Evolutionary conservation across 768 basidiomycete species (phyloP).

Genomic region (Panellus pusillus): DNA sequence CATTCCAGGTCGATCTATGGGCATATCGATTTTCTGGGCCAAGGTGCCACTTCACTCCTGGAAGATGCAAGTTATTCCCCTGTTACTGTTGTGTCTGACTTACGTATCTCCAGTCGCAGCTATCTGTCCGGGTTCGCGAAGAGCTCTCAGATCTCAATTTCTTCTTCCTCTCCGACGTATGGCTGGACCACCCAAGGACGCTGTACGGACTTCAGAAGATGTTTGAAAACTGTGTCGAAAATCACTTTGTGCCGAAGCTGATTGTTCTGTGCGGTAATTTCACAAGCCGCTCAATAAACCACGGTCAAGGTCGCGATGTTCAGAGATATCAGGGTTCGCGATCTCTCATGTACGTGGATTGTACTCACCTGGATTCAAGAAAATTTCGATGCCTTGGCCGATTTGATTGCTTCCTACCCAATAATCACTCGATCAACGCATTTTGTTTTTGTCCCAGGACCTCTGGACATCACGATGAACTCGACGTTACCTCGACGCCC

Average conservation of each 20-base stretch:
- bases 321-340: slow-evolving; percentile 79
- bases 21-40: slow-evolving; percentile 96
- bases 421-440: slow-evolving; percentile 75
- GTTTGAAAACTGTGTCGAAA: slow-evolving; percentile 89
- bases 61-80: slow-evolving; percentile 71
- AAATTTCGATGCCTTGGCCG: slow-evolving; percentile 83
- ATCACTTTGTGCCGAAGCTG: slow-evolving; percentile 81
- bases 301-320: slow-evolving; percentile 76
- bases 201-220: slow-evolving; percentile 77
- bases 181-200: slow-evolving; percentile 88
- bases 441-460: slow-evolving; percentile 94
- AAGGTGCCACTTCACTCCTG: slow-evolving; percentile 82
- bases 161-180: slow-evolving; percentile 94
- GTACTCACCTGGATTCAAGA: slow-evolving; percentile 37
- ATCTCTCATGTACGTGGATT: background rate
- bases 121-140: slow-evolving; percentile 59
- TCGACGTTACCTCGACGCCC: slow-evolving; percentile 79
- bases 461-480: slow-evolving; percentile 83
- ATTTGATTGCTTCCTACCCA: slow-evolving; percentile 81
- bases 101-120: slow-evolving; percentile 50
- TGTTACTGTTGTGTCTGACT: background rate
- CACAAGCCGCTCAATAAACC: slow-evolving; percentile 75
- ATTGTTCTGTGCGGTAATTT: slow-evolving; percentile 97
- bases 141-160: slow-evolving; percentile 80
- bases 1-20: slow-evolving; percentile 81